These are phyloP conservation scores for Ogataea sp. DNA, from an alignment of 805 yeast genomes.

Conservation along the genomic window DNA sequence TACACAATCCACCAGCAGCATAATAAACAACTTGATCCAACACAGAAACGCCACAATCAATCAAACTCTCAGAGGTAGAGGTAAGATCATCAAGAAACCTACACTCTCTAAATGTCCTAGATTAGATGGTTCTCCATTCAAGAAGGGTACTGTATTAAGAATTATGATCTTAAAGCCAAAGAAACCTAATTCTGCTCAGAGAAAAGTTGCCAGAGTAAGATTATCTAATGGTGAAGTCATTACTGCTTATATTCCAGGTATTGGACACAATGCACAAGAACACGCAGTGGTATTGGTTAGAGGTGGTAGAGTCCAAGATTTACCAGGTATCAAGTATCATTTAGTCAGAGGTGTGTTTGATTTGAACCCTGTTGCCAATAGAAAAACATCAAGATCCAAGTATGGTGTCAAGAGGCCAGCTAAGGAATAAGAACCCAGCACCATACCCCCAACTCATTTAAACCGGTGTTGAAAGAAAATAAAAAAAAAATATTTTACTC, in stretches of 20 bases:
- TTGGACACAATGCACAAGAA: conserved; percentile 97
- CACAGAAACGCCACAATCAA: conserved; percentile 63
- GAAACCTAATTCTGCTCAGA: conserved; percentile 96
- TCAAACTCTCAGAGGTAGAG: conserved; percentile 65
- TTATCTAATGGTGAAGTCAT: conserved; percentile 83
- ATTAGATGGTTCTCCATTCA: conserved; percentile 73
- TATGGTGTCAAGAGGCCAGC: conserved; percentile 89
- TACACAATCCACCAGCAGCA: neutral
- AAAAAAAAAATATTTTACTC: no score
- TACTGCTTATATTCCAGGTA: conserved; percentile 95
- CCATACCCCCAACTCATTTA: no score
- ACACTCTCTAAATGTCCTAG: conserved; percentile 66
- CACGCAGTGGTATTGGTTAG: conserved; percentile 93
- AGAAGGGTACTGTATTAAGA: conserved; percentile 87
- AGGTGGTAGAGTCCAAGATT: conserved; percentile 98
- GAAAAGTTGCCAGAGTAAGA: conserved; percentile 94
- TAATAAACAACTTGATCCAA: conserved; percentile 18
- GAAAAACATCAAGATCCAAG: conserved; percentile 82
- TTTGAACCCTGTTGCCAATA: conserved; percentile 89
- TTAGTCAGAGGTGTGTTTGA: conserved; percentile 90
- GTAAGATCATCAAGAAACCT: conserved; percentile 27
- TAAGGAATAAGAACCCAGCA: conserved; percentile 23
- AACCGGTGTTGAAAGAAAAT: no score
- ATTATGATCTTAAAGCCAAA: conserved; percentile 96
- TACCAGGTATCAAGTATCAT: conserved; percentile 97